Conservation (phyloP, 257 asterid species). For the Apocynum venetum region DNA sequence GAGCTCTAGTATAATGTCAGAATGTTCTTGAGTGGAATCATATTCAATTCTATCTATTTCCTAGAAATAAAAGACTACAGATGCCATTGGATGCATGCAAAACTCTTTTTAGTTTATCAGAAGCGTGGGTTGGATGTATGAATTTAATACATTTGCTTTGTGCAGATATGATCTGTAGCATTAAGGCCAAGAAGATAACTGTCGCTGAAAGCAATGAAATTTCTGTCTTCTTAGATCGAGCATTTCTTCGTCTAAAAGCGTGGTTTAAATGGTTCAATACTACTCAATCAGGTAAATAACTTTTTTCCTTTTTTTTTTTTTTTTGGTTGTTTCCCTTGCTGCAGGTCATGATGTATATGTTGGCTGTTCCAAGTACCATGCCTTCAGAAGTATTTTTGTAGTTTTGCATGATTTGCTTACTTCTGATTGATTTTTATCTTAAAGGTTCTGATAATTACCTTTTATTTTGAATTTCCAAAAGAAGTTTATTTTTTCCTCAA, state of each 20-base stretch:
- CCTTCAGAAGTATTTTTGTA: neutral
- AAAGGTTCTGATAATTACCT: neutral
- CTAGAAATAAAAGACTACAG: neutral
- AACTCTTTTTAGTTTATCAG: neutral
- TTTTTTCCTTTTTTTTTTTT: conserved; percentile 1
- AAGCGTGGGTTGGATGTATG: conserved; percentile 3
- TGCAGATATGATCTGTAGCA: conserved; percentile 66
- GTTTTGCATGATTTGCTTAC: neutral
- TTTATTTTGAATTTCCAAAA: neutral
- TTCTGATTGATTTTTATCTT: neutral
- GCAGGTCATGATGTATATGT: neutral
- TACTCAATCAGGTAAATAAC: conserved; percentile 73
- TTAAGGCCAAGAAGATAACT: conserved; percentile 63
- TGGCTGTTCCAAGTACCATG: neutral
- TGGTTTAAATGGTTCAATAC: conserved; percentile 96
- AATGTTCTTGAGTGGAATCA: neutral
- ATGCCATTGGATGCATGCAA: neutral
- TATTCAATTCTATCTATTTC: neutral
- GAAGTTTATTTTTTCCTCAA: neutral
- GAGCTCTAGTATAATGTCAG: neutral
- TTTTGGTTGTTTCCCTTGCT: neutral
- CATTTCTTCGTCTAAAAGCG: conserved; percentile 84
- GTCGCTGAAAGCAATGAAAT: conserved; percentile 54
- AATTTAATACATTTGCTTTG: conserved; percentile 8
- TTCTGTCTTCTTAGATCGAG: conserved; percentile 61